These are phyloP conservation scores for Fraxinus angustifolia DNA, from an alignment of 305 asterid genomes.

Conservation along the genomic window DNA sequence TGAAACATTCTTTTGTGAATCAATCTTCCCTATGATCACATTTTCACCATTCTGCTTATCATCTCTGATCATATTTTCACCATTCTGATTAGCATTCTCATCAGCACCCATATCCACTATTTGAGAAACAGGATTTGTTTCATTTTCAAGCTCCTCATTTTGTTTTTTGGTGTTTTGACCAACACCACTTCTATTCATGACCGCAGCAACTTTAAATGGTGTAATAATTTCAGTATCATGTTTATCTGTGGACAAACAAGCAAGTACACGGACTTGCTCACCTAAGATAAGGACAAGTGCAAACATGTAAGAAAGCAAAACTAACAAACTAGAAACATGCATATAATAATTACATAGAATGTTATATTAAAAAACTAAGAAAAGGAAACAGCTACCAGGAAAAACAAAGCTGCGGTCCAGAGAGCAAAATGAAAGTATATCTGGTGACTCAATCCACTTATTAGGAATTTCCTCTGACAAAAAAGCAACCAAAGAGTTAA, in stretches of 20 bases:
- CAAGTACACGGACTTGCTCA: constrained; percentile 46
- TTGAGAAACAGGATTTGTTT: constrained; percentile 36
- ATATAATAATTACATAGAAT: background rate
- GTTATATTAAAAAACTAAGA: background rate
- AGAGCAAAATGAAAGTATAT: constrained; percentile 38
- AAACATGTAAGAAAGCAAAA: constrained; percentile 26
- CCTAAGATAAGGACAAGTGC: constrained; percentile 39
- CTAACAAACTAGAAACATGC: background rate
- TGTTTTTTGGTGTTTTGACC: constrained; percentile 38
- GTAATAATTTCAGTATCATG: constrained; percentile 59
- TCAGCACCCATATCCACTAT: constrained; percentile 28
- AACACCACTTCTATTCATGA: constrained; percentile 44
- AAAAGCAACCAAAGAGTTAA: constrained; percentile 22
- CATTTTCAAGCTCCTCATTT: constrained; percentile 46
- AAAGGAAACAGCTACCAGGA: background rate
- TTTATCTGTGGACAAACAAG: constrained; percentile 50
- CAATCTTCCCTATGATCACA: constrained; percentile 25
- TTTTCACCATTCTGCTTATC: constrained; percentile 39
- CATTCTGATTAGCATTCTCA: constrained; percentile 41
- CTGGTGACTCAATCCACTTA: constrained; percentile 78
- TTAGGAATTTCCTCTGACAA: constrained; percentile 76
- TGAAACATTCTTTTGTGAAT: constrained; percentile 44
- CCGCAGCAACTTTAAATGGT: constrained; percentile 59
- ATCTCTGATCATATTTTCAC: constrained; percentile 32
- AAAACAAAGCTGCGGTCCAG: constrained; percentile 42